phyloP scores from a whole-genome alignment of 2,329 filamentous ascomycete genomes.

The Pseudogymnoascus sp. region DNA sequence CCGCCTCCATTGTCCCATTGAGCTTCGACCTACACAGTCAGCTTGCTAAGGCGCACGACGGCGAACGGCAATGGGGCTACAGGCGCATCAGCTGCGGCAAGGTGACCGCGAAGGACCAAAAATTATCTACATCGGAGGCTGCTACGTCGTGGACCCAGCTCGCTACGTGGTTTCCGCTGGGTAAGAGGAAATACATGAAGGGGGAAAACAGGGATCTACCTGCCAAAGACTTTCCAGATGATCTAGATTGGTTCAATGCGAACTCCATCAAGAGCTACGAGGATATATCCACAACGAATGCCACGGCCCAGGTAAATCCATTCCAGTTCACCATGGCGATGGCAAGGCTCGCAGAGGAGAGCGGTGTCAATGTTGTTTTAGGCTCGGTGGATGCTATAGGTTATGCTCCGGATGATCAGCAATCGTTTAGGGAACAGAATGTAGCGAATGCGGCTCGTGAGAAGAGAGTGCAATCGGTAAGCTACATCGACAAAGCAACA shows the following conservation, averaged over 20 bases:
- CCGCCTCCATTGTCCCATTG: slow-evolving; percentile 71
- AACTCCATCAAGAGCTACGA: slow-evolving; percentile 63
- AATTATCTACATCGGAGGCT: slow-evolving; percentile 12
- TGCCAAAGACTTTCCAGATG: slow-evolving; percentile 61
- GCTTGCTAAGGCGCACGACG: slow-evolving; percentile 75
- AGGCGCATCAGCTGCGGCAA: slow-evolving; percentile 65
- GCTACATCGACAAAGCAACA: slow-evolving; percentile 48
- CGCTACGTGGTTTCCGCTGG: slow-evolving; percentile 5
- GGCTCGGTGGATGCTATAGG: slow-evolving; percentile 64
- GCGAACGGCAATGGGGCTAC: slow-evolving; percentile 78
- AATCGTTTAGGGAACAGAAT: background rate
- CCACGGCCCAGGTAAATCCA: slow-evolving; percentile 91
- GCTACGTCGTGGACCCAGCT: background rate
- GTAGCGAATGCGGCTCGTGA: background rate
- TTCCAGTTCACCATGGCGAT: slow-evolving; percentile 84
- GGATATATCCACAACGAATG: slow-evolving; percentile 71
- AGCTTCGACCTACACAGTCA: slow-evolving; percentile 79
- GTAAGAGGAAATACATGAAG: slow-evolving; percentile 15
- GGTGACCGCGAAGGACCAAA: slow-evolving; percentile 22
- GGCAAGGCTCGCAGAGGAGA: slow-evolving; percentile 64
- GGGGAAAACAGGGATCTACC: slow-evolving; percentile 54
- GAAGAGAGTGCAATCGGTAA: slow-evolving; percentile 54
- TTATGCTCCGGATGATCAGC: slow-evolving; percentile 32
- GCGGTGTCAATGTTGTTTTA: slow-evolving; percentile 59
- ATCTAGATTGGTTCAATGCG: slow-evolving; percentile 77